phyloP scores from a whole-genome alignment of 2,329 filamentous ascomycete genomes.

The Cercospora nicotianae region DNA sequence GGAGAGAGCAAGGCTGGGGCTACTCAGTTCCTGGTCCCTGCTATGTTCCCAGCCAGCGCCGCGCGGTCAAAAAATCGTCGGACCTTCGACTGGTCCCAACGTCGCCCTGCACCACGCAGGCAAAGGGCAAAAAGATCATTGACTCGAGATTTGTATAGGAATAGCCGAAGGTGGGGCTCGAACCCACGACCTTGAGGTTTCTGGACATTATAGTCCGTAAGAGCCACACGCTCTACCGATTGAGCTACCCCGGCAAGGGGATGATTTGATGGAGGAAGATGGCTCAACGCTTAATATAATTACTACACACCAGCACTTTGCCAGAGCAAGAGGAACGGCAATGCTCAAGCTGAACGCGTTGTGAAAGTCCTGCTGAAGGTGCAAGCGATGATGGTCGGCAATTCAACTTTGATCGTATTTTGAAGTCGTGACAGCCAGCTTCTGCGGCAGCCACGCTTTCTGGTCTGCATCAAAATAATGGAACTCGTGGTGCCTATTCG shows the following conservation, averaged over 20 bases:
- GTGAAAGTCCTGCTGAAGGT: background rate
- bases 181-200: constrained; percentile 32
- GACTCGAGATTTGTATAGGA: constrained; percentile 22
- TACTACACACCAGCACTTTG: background rate
- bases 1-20: background rate
- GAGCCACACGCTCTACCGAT: constrained; percentile 50
- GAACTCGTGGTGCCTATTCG: constrained; percentile 48
- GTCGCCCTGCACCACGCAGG: background rate
- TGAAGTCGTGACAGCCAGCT: constrained; percentile 15
- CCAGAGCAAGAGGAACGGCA: background rate
- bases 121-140: background rate
- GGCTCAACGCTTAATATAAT: background rate
- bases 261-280: background rate
- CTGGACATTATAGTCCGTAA: constrained; percentile 17
- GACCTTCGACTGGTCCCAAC: background rate
- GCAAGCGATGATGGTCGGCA: background rate
- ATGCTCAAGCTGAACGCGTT: background rate
- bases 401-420: constrained; percentile 5
- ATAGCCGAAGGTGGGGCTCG: constrained; percentile 33
- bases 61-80: background rate
- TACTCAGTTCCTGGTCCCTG: background rate
- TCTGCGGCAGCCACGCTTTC: constrained; percentile 35
- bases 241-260: constrained; percentile 51
- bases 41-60: background rate
- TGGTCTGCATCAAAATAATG: constrained; percentile 43